A percentile compares a stretch with the other conserved stretches of the same genome.
These are phyloP conservation scores for Staphylotrichum tortipilum DNA, from an alignment of 495 filamentous ascomycete genomes.

Conservation along the genomic window DNA sequence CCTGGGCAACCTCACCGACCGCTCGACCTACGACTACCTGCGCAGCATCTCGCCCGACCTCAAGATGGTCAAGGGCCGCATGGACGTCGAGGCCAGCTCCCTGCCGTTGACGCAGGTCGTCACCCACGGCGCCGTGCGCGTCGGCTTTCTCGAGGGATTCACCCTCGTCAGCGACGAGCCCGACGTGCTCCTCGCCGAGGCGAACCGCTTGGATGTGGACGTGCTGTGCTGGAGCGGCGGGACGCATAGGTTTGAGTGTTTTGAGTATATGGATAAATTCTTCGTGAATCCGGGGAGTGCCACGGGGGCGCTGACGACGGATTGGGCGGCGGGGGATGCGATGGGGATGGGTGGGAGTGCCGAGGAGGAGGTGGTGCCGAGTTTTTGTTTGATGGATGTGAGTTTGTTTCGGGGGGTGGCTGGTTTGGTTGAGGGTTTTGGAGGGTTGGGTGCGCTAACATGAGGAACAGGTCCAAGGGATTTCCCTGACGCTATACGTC, in stretches of 20 bases:
- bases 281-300: conserved; percentile 98
- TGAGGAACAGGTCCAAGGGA: conserved; percentile 76
- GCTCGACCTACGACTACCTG: conserved; percentile 89
- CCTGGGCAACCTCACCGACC: conserved; percentile 93
- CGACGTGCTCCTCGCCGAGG: conserved; percentile 84
- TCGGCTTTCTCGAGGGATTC: conserved; percentile 95
- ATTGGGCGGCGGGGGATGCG: conserved; percentile 40
- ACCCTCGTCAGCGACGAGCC: conserved; percentile 90
- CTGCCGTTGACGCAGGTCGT: conserved; percentile 89
- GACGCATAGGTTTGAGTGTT: conserved; percentile 96
- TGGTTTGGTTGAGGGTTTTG: conserved; percentile 17
- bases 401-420: conserved; percentile 41
- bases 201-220: conserved; percentile 93
- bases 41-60: conserved; percentile 85
- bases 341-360: neutral
- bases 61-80: conserved; percentile 89
- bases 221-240: conserved; percentile 86
- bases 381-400: conserved; percentile 99
- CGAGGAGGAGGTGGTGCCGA: conserved; percentile 79
- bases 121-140: conserved; percentile 82
- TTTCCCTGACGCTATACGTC: conserved; percentile 93
- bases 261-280: conserved; percentile 97
- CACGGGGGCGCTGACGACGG: conserved; percentile 68
- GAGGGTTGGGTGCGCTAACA: conserved; percentile 4
- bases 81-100: conserved; percentile 85